Evolutionary conservation across 441 rosid species (phyloP).

Genomic region (Euphorbia schlechtendalii): DNA sequence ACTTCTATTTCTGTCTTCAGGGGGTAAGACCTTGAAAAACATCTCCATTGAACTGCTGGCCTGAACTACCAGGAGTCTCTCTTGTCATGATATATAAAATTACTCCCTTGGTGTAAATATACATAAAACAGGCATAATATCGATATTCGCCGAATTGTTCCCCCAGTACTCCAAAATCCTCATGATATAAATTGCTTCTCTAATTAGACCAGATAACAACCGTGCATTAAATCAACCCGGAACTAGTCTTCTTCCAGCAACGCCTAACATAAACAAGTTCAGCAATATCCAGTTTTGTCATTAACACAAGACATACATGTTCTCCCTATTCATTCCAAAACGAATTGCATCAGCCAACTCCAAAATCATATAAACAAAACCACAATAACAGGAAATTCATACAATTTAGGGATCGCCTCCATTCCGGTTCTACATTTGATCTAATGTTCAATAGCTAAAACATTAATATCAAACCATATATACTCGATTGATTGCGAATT

Average conservation of each 20-base stretch:
- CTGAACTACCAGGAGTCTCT: constrained; percentile 39
- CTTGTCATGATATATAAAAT: constrained; percentile 38
- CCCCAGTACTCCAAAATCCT: constrained; percentile 7
- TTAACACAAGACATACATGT: neutral
- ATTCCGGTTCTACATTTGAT: neutral
- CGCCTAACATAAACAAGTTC: neutral
- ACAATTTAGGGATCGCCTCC: neutral
- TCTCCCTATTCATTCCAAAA: neutral
- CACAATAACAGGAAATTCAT: neutral
- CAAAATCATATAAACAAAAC: neutral
- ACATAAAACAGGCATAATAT: constrained; percentile 9
- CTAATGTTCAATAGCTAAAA: neutral
- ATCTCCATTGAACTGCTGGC: constrained; percentile 28
- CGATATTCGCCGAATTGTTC: constrained; percentile 6
- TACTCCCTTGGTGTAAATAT: constrained; percentile 1
- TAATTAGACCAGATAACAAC: constrained; percentile 1
- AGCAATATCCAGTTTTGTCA: neutral
- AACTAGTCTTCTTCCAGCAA: neutral
- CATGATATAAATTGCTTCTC: neutral
- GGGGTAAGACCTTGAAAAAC: constrained; percentile 19
- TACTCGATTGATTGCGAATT: neutral
- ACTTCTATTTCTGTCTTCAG: constrained; percentile 24
- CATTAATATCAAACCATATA: neutral
- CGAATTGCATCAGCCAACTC: constrained; percentile 1
- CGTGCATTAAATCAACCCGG: neutral